Conservation (phyloP, 805 yeast genomes). For the Wickerhamiella lipophila region DNA sequence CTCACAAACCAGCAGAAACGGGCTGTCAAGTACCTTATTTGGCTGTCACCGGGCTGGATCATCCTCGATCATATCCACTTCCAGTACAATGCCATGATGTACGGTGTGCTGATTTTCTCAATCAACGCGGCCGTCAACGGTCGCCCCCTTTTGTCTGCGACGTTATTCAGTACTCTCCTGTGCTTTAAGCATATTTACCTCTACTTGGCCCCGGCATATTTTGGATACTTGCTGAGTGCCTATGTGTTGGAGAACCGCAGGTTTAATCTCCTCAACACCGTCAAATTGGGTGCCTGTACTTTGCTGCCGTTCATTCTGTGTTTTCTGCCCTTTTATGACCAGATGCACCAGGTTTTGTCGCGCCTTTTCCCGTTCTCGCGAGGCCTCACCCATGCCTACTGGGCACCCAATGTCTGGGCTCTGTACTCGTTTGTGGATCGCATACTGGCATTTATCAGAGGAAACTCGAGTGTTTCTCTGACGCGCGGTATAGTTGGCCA, state of each 20-base stretch:
- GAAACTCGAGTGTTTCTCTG: constrained; percentile 31
- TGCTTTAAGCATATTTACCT: constrained; percentile 92
- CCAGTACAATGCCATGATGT: constrained; percentile 91
- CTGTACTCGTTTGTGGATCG: constrained; percentile 75
- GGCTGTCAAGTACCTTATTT: constrained; percentile 71
- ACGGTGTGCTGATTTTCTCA: constrained; percentile 66
- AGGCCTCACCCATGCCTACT: constrained; percentile 93
- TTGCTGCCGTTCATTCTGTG: constrained; percentile 49
- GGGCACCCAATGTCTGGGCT: constrained; percentile 99
- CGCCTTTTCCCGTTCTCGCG: constrained; percentile 87
- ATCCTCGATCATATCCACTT: constrained; percentile 92
- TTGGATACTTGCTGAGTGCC: constrained; percentile 59
- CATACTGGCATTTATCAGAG: constrained; percentile 31
- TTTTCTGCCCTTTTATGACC: constrained; percentile 66
- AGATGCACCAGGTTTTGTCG: constrained; percentile 47
- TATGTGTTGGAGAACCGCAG: constrained; percentile 33
- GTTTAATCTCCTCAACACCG: constrained; percentile 43
- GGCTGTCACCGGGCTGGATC: constrained; percentile 77
- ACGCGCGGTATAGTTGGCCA: constrained; percentile 92
- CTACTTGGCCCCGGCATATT: constrained; percentile 89
- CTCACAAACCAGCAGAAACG: constrained; percentile 25
- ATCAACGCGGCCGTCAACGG: constrained; percentile 55
- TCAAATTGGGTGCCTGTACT: constrained; percentile 53
- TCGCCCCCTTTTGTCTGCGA: constrained; percentile 41
- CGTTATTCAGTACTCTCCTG: constrained; percentile 58